phyloP scores from a whole-genome alignment of 306 rosid species.

The Lathyrus oleraceus region DNA sequence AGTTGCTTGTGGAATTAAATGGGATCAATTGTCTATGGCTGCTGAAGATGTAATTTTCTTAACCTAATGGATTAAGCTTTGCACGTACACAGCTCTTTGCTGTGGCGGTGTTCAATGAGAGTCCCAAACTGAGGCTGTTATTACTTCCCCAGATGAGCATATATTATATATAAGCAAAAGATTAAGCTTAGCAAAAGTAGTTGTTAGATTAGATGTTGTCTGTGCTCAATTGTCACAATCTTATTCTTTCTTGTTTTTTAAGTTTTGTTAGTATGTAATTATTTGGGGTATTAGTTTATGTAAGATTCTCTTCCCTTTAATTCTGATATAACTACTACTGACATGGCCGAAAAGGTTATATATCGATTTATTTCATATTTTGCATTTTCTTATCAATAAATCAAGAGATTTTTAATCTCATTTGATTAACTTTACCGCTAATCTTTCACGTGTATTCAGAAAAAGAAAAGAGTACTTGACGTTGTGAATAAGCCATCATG shows the following conservation, averaged over 20 bases:
- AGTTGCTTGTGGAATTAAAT: constrained; percentile 31
- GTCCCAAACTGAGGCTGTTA: constrained; percentile 29
- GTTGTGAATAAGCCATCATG: background rate
- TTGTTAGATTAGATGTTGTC: constrained; percentile 38
- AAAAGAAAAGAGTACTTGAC: background rate
- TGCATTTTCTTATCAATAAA: constrained; percentile 53
- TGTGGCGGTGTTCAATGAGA: constrained; percentile 18
- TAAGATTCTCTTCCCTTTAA: constrained; percentile 26
- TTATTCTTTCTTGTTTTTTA: background rate
- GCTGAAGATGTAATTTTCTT: constrained; percentile 37
- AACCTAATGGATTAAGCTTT: constrained; percentile 25
- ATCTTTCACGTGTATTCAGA: background rate
- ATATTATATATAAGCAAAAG: constrained; percentile 25
- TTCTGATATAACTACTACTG: constrained; percentile 31
- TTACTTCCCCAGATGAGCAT: constrained; percentile 30
- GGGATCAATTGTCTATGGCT: constrained; percentile 29
- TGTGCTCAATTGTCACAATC: constrained; percentile 32
- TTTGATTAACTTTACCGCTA: background rate
- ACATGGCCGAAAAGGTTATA: constrained; percentile 37
- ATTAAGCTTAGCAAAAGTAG: constrained; percentile 32
- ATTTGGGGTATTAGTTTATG: constrained; percentile 35
- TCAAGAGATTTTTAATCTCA: constrained; percentile 8
- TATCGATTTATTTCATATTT: constrained; percentile 45
- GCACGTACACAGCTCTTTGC: constrained; percentile 17
- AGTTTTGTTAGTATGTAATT: constrained; percentile 40